Base-by-base conservation (phyloP, 495 filamentous ascomycete species). In the Talaromyces thailandensis region DNA sequence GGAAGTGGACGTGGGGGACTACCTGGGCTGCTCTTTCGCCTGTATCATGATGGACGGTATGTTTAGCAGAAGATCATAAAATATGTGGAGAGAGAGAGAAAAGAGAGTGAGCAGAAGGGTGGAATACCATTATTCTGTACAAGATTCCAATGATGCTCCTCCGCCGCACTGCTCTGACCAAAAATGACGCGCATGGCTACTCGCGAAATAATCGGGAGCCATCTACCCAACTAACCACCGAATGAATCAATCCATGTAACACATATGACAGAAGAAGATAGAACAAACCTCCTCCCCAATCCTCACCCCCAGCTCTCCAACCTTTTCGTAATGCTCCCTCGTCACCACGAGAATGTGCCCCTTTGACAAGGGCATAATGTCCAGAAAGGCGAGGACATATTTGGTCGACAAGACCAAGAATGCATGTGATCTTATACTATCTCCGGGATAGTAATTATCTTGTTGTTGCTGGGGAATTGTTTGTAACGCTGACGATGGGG, bases 1-100 rank as follows among this genome's bases (percentile, higher is more conserved):
- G 93, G 73, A 92, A 96, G 71, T 97, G 93, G 6, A 93, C 87
- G 73, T 96, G 93, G 23, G 86, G 86, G 2, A 98, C 91, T 24
- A 93, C 90, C 75, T 98, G 93, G 6, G 92, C 92, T 11, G 93
- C 93, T 25, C 88, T 79, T 0, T 83, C 84, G 2, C 93, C 86
- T 88, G 61, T 11, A 11, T 29, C 14, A 23, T 56, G n/a, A n/a
- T n/a, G n/a, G n/a, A n/a, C 48, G 55, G 7, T 16, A 6, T 7
- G 21, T 23, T 26, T n/a, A 62, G 43, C 16, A 16, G 16, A 32
- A 1, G 2, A 4, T 12, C 2, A 23, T 29, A 32, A 32, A 51
- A 28, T 21, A 40, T 43, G 23, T 56, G 21, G 24, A 40, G 24
- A 52, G 25, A 61, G 6, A 60, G 26, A 1, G 51, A n/a, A n/a